Evolutionary conservation across 129 eudicot genomes (phyloP), one percentile per base, ranked within the genome.

Genomic region (Ambrosia trifida): DNA sequence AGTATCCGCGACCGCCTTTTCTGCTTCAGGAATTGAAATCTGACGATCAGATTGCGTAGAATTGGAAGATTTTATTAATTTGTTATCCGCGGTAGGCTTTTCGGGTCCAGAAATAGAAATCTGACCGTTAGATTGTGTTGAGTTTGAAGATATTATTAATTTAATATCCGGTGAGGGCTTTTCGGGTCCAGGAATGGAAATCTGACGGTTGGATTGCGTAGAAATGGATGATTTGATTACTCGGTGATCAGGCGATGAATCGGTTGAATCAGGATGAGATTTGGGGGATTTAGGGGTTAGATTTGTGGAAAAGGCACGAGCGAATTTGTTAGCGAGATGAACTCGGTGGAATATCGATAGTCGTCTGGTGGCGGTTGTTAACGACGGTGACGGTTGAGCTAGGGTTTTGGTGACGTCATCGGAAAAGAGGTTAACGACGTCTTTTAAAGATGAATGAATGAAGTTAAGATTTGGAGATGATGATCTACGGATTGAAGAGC

Each of bases 291-390:
- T 54, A 8, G 77, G 30, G 18, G 7, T 59, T 70, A 72, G 64
- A 13, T 58, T 80, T 0, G 72, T 6, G 31, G 85, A 45, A 28
- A 87, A 75, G 7, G 95, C 85, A 14, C 93, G 96, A 18, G 88
- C 63, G 60, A 85, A 70, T 51, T 80, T 43, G 33, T 49, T 85
- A 75, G 84, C 84, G 79, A 79, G 80, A 52, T 86, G 91, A 69
- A 83, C 86, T 9, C 96, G 97, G 78, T 90, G 97, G 82, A 84
- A 95, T 51, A 95, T 46, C 72, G 95, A 74, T 0, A 83, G 62
- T 5, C 63, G 47, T 33, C 76, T 51, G 41, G 69, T 45, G 73
- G 68, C 13, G 44, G 76, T 57, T 58, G 52, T 6, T 12, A 76
- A 17, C 64, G 68, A 64, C 2, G 84, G 54, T 13, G 64, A 35